Conservation (phyloP, 2,329 filamentous ascomycete species). For the Botrytis pseudocinerea region DNA sequence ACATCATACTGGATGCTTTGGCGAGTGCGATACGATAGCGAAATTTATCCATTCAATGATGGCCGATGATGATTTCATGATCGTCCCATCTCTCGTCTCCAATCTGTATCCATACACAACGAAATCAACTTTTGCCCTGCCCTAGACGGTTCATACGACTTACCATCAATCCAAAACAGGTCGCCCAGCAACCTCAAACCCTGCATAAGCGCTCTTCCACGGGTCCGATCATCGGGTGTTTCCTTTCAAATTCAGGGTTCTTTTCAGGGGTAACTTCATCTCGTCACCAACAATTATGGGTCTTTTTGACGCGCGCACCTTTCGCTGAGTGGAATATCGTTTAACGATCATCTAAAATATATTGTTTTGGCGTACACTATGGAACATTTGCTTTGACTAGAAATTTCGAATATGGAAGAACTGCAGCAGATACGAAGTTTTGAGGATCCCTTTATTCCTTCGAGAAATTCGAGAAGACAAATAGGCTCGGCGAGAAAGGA, state of each 20-base stretch:
- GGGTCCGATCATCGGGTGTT: background rate
- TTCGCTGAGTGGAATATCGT: background rate
- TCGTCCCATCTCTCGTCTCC: background rate
- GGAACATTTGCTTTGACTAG: background rate
- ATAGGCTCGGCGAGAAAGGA: background rate
- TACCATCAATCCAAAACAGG: background rate
- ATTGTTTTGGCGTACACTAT: background rate
- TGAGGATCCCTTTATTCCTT: background rate
- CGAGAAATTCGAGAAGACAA: background rate
- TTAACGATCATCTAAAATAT: background rate
- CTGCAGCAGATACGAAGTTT: conserved; percentile 3
- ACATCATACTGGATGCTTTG: background rate
- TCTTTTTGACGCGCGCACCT: conserved; percentile 8
- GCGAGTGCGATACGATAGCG: background rate
- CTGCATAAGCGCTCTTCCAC: conserved; percentile 1
- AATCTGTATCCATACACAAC: background rate
- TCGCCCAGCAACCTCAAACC: background rate
- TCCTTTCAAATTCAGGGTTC: background rate
- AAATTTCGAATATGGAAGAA: background rate
- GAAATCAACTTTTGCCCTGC: conserved; percentile 1
- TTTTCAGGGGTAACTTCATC: conserved; percentile 7
- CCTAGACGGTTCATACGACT: background rate
- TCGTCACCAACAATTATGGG: conserved; percentile 12
- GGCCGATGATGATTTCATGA: background rate
- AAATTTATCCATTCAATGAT: background rate